These are phyloP conservation scores for Aspergillus sojae DNA, from an alignment of 2,329 filamentous ascomycete genomes.

Conservation along the genomic window DNA sequence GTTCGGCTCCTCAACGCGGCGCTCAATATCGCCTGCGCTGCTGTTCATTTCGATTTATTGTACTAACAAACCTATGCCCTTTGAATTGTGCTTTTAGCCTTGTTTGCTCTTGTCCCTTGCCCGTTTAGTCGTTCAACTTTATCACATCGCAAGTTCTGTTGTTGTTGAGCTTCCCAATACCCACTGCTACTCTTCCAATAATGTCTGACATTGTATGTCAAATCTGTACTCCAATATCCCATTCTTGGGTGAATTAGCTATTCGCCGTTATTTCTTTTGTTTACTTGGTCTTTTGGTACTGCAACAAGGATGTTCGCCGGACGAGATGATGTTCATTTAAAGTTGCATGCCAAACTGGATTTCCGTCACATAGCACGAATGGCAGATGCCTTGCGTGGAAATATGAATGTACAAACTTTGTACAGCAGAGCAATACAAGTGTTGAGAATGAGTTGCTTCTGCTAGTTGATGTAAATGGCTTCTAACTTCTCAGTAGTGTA, in stretches of 20 bases:
- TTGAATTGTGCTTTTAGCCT: neutral
- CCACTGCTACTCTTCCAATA: neutral
- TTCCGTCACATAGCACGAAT: neutral
- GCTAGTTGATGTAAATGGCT: neutral
- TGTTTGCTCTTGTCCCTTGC: neutral
- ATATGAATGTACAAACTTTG: neutral
- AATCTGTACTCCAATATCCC: too few relatives aligned
- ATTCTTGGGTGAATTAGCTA: neutral
- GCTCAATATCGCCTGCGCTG: neutral
- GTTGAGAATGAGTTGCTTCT: neutral
- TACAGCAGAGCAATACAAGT: neutral
- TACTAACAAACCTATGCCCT: too few relatives aligned
- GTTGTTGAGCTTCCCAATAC: neutral
- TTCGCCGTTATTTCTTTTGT: neutral
- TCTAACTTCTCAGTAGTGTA: neutral
- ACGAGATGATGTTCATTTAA: constrained; percentile 4
- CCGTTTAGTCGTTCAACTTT: neutral
- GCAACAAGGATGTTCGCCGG: neutral
- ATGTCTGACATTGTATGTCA: neutral
- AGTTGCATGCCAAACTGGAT: constrained; percentile 10
- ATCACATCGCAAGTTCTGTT: neutral
- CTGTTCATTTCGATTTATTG: neutral
- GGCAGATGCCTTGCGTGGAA: neutral
- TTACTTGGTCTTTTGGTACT: neutral
- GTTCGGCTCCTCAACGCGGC: too few relatives aligned